These are phyloP conservation scores for Ascochyta rabiei DNA, from an alignment of 2,329 filamentous ascomycete genomes.

Conservation along the genomic window DNA sequence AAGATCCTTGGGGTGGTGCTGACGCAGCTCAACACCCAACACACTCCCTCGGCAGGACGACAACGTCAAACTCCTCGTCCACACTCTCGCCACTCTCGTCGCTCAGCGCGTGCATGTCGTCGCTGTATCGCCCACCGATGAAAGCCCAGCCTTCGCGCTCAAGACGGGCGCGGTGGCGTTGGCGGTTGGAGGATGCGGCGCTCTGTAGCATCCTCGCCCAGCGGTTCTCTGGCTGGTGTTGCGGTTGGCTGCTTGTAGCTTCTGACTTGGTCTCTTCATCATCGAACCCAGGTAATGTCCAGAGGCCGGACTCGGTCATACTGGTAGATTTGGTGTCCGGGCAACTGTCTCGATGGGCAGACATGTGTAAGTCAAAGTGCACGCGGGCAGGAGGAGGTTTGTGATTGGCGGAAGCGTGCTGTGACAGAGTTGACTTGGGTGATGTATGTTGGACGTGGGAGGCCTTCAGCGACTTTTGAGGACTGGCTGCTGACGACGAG, in stretches of 20 bases:
- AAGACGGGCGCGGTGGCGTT: constrained; percentile 34
- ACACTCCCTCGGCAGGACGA: constrained; percentile 25
- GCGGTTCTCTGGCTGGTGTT: constrained; percentile 19
- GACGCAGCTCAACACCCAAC: constrained; percentile 5
- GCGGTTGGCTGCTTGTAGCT: neutral
- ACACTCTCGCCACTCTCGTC: constrained; percentile 34
- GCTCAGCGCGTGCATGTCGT: constrained; percentile 25
- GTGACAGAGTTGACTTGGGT: neutral
- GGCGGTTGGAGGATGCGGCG: constrained; percentile 39
- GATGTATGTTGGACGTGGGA: constrained; percentile 6
- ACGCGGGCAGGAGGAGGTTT: neutral
- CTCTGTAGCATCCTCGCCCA: constrained; percentile 24
- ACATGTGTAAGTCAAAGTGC: constrained; percentile 21
- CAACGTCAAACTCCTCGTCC: constrained; percentile 45
- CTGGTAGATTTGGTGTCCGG: constrained; percentile 25
- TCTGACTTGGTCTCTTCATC: constrained; percentile 32
- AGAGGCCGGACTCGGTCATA: constrained; percentile 34
- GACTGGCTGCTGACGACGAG: neutral
- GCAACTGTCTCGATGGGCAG: constrained; percentile 31
- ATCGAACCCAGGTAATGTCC: constrained; percentile 42
- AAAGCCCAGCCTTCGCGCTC: constrained; percentile 47
- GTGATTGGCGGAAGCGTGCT: neutral
- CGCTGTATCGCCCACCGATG: constrained; percentile 23
- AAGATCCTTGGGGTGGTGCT: too few relatives aligned
- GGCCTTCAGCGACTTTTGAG: neutral